Percentiles rank a stretch among this genome's conserved stretches.
phyloP scores from a whole-genome alignment of 805 yeast genomes.

The Candida hungchunana region DNA sequence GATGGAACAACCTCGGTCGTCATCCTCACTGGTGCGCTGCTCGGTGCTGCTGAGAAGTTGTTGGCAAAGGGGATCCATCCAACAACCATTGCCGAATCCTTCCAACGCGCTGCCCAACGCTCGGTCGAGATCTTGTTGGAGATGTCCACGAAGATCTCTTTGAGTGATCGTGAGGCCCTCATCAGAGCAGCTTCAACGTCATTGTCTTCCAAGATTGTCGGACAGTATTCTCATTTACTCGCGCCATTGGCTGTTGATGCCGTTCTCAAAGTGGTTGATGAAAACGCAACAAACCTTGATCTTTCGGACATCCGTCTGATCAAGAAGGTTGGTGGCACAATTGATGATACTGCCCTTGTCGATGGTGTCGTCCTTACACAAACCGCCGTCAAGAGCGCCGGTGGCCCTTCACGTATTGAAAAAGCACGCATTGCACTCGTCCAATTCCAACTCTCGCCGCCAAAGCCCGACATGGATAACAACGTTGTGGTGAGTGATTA shows the following conservation, averaged over 20 bases:
- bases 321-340: constrained; percentile 96
- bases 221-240: constrained; percentile 80
- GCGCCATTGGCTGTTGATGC: constrained; percentile 96
- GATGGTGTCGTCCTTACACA: constrained; percentile 95
- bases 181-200: constrained; percentile 94
- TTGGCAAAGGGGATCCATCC: constrained; percentile 93
- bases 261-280: constrained; percentile 71
- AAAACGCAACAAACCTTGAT: constrained; percentile 67
- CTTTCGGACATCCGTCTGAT: constrained; percentile 82
- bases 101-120: constrained; percentile 78
- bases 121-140: constrained; percentile 77
- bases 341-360: constrained; percentile 90
- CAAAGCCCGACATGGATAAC: constrained; percentile 94
- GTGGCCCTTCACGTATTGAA: constrained; percentile 92
- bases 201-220: constrained; percentile 88
- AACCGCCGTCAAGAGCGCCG: constrained; percentile 82
- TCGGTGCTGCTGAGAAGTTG: constrained; percentile 92
- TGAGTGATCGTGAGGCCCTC: constrained; percentile 76
- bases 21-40: constrained; percentile 86
- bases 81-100: constrained; percentile 92
- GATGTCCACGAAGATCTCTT: constrained; percentile 79
- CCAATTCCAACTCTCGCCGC: constrained; percentile 89
- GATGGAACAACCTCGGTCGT: constrained; percentile 99
- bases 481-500: constrained; percentile 96
- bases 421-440: constrained; percentile 86